Conservation (phyloP, 208 protist species). For the Acanthamoeba culbertsoni region DNA sequence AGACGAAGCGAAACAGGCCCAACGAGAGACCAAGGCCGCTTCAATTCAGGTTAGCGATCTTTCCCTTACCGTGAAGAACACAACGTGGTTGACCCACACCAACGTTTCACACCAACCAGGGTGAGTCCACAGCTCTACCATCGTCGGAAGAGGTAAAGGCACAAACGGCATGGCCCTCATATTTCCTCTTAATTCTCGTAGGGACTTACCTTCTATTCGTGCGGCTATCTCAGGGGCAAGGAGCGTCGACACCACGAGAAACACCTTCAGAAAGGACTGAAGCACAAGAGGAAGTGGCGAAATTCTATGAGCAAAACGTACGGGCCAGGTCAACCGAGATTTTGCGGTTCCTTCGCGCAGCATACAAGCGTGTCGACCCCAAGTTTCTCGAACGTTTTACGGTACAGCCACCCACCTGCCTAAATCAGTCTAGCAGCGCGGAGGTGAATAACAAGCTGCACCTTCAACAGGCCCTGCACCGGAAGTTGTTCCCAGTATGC, state of each 20-base stretch:
- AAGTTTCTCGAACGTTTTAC: constrained; percentile 28
- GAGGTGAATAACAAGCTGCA: neutral
- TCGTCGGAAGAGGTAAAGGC: too few relatives aligned
- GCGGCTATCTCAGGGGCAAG: neutral
- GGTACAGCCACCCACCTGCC: neutral
- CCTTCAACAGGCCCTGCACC: neutral
- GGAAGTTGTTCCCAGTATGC: neutral
- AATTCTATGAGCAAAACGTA: neutral
- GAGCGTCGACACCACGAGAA: neutral
- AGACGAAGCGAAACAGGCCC: too few relatives aligned
- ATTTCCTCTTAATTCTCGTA: too few relatives aligned
- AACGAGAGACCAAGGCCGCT: too few relatives aligned
- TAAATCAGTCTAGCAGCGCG: neutral
- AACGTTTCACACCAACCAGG: too few relatives aligned
- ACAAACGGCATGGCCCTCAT: too few relatives aligned
- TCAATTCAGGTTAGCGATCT: too few relatives aligned
- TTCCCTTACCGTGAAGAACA: too few relatives aligned
- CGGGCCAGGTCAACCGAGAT: neutral
- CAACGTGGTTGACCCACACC: too few relatives aligned
- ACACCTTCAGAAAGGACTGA: too few relatives aligned
- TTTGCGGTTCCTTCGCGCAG: neutral
- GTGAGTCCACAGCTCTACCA: too few relatives aligned
- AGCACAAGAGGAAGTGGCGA: neutral
- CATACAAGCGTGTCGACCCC: neutral
- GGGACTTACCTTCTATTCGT: too few relatives aligned